Conservation (phyloP, 257 asterid species). For the Forsythia suspensa region DNA sequence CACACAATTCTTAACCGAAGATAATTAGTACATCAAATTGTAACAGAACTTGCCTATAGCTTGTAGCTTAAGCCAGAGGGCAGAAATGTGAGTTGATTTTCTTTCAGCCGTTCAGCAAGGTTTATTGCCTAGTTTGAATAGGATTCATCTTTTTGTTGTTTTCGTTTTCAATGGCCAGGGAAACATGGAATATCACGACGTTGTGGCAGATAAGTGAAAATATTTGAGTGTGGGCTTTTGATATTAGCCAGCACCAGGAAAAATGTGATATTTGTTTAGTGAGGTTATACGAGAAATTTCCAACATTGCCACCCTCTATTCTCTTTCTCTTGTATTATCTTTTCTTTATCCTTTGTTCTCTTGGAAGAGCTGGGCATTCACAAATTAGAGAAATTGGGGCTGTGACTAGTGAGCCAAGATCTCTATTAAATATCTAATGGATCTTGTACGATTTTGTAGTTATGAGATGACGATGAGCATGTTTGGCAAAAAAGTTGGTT, state of each 20-base stretch:
- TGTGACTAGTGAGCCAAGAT: not conserved
- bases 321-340: not conserved
- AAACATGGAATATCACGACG: not conserved
- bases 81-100: not conserved
- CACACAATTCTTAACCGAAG: conserved; percentile 3
- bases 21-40: not conserved
- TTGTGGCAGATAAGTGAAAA: not conserved
- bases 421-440: not conserved
- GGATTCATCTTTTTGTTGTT: not conserved
- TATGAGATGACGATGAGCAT: not conserved
- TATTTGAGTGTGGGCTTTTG: not conserved
- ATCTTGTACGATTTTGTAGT: not conserved
- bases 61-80: not conserved
- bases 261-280: not conserved
- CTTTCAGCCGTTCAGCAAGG: not conserved
- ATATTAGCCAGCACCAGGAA: not conserved
- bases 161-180: not conserved
- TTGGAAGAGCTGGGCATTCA: not conserved
- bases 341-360: not conserved
- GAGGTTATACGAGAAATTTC: not conserved
- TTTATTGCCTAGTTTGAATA: not conserved
- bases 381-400: not conserved
- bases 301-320: not conserved
- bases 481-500: too few relatives aligned
- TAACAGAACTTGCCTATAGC: not conserved